Conservation (phyloP, 192 early-diverging fungal genomes). For the Thoreauomyces humboldtii region DNA sequence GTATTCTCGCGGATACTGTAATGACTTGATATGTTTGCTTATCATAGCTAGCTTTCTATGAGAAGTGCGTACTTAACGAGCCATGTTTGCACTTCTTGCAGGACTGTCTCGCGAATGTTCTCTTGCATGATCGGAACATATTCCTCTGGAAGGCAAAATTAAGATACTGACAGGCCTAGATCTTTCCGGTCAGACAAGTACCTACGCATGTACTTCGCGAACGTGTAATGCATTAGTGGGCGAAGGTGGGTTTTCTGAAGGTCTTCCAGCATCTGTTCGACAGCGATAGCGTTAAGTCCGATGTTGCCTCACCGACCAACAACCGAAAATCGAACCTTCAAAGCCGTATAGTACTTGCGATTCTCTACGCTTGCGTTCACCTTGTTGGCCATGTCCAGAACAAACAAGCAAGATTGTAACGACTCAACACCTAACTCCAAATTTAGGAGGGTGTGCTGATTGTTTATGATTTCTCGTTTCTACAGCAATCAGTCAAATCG, state of each 20-base stretch:
- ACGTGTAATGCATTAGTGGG: slow-evolving; percentile 73
- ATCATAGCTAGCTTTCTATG: neutral
- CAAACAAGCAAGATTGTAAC: slow-evolving; percentile 76
- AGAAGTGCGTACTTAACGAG: slow-evolving; percentile 63
- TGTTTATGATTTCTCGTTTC: slow-evolving; percentile 78
- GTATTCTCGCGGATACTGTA: slow-evolving; percentile 78
- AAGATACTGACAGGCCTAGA: neutral
- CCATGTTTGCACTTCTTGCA: slow-evolving; percentile 90
- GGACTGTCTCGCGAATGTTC: slow-evolving; percentile 79
- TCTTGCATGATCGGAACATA: slow-evolving; percentile 89
- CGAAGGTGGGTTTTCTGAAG: slow-evolving; percentile 71
- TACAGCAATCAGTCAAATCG: slow-evolving; percentile 25
- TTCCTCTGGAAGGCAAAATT: slow-evolving; percentile 50
- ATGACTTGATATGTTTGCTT: neutral
- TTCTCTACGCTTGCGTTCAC: slow-evolving; percentile 76
- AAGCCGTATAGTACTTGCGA: slow-evolving; percentile 86
- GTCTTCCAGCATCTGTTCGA: slow-evolving; percentile 84
- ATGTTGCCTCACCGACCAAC: too few relatives aligned
- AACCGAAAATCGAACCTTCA: slow-evolving; percentile 77
- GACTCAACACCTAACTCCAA: slow-evolving; percentile 81
- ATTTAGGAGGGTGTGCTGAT: slow-evolving; percentile 78
- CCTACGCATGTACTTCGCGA: slow-evolving; percentile 79
- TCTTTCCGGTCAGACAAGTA: neutral
- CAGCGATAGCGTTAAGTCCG: too few relatives aligned
- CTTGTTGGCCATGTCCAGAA: slow-evolving; percentile 83